phyloP scores from a whole-genome alignment of 2,329 filamentous ascomycete species.

The Fusarium globosum region DNA sequence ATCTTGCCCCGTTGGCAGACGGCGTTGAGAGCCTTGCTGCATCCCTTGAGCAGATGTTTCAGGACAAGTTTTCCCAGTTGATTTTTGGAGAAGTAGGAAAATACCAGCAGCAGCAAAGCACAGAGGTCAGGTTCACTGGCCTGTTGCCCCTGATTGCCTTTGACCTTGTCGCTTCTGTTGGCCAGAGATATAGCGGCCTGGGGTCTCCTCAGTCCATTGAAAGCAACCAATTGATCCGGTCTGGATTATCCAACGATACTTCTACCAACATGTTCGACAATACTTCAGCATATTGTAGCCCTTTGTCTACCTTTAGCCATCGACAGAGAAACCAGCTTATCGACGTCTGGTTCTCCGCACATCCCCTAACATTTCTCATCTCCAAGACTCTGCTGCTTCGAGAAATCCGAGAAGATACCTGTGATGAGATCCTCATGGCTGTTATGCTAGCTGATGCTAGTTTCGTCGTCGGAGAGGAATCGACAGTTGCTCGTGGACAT shows the following conservation, averaged over 20 bases:
- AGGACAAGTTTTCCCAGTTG: constrained; percentile 42
- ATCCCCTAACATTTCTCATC: constrained; percentile 54
- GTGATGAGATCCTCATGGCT: constrained; percentile 54
- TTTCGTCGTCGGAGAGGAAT: constrained; percentile 47
- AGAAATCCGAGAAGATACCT: constrained; percentile 52
- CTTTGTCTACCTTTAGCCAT: constrained; percentile 47
- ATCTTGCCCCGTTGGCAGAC: constrained; percentile 24
- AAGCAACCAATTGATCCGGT: constrained; percentile 43
- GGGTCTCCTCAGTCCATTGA: constrained; percentile 46
- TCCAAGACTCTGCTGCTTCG: constrained; percentile 55
- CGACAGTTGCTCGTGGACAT: constrained; percentile 44
- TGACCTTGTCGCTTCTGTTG: constrained; percentile 48
- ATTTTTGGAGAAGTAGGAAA: background rate
- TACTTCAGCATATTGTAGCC: constrained; percentile 35
- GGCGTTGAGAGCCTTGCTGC: constrained; percentile 44
- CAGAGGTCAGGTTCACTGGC: constrained; percentile 39
- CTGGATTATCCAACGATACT: constrained; percentile 44
- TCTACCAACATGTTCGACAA: constrained; percentile 49
- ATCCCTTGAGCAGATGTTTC: constrained; percentile 47
- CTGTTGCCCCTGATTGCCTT: constrained; percentile 46
- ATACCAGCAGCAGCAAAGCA: background rate
- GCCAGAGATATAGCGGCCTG: constrained; percentile 47
- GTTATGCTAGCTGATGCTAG: constrained; percentile 54
- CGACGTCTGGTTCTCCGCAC: constrained; percentile 55
- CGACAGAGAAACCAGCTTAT: constrained; percentile 52